A percentile compares a stretch with the other conserved stretches of the same genome.
These are phyloP conservation scores for Podaxis sp. DNA, from an alignment of 768 basidiomycete species.

Conservation along the genomic window DNA sequence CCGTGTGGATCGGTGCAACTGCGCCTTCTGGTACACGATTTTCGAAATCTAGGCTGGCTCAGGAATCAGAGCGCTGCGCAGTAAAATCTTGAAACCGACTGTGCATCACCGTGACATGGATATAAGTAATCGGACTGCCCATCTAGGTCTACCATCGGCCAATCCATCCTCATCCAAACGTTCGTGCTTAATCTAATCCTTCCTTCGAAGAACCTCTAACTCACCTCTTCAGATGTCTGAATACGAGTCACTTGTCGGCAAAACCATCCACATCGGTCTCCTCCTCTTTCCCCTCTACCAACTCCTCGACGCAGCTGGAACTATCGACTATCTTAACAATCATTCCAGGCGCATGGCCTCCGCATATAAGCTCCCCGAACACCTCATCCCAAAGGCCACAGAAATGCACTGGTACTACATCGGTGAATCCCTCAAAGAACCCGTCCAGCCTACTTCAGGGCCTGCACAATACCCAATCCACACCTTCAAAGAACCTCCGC, in stretches of 20 bases:
- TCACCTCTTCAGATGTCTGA: neutral
- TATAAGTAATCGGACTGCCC: too few species aligned
- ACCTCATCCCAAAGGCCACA: conserved; percentile 21
- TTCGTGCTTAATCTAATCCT: neutral
- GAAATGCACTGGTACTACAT: conserved; percentile 27
- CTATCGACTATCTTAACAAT: conserved; percentile 26
- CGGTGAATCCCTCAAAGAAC: conserved; percentile 14
- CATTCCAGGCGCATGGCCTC: conserved; percentile 18
- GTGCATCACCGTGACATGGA: too few species aligned
- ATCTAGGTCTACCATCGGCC: too few species aligned
- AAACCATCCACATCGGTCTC: conserved; percentile 23
- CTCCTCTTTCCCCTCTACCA: conserved; percentile 24
- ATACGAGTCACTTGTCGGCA: neutral
- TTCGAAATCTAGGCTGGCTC: too few species aligned
- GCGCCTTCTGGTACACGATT: too few species aligned
- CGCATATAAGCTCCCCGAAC: neutral
- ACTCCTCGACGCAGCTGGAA: conserved; percentile 27
- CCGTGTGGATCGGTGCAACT: too few species aligned
- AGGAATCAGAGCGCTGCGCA: too few species aligned
- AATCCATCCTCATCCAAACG: neutral
- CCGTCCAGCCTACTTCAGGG: conserved; percentile 21
- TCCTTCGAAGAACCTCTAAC: neutral
- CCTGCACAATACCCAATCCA: conserved; percentile 21
- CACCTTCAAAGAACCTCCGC: conserved; percentile 23
- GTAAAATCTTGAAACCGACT: too few species aligned